These are phyloP conservation scores for Psidium friedrichsthalianum DNA, from an alignment of 345 rosid genomes.

Conservation along the genomic window DNA sequence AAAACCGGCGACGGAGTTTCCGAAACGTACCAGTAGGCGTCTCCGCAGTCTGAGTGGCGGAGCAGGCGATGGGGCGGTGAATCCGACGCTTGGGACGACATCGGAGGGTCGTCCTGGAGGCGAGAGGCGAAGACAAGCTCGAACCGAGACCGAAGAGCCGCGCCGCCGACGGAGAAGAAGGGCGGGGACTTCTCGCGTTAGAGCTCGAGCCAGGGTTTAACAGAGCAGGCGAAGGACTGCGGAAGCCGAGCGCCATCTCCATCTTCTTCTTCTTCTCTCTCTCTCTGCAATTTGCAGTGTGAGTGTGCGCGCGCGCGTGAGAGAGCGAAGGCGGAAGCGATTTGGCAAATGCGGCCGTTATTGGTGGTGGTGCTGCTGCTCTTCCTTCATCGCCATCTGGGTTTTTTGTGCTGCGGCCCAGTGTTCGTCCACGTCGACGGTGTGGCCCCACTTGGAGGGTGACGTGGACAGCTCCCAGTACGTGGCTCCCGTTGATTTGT, in stretches of 20 bases:
- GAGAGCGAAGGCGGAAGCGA: conserved; percentile 1
- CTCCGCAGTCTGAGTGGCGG: conserved; percentile 52
- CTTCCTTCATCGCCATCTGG: background rate
- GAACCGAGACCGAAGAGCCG: conserved; percentile 24
- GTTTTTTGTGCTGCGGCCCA: background rate
- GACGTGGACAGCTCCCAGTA: background rate
- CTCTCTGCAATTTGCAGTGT: background rate
- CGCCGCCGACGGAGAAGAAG: conserved; percentile 18
- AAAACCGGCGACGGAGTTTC: background rate
- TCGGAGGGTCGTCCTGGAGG: conserved; percentile 24
- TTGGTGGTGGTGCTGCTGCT: background rate
- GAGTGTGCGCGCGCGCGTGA: background rate
- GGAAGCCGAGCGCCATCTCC: conserved; percentile 53
- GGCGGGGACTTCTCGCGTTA: conserved; percentile 4
- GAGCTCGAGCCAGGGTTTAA: background rate
- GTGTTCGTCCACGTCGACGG: background rate
- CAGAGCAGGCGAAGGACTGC: conserved; percentile 21
- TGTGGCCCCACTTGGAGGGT: background rate
- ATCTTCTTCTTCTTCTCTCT: conserved; percentile 12
- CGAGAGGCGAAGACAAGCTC: conserved; percentile 25
- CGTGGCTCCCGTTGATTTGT: background rate
- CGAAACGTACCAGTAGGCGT: conserved; percentile 34
- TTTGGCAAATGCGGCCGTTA: conserved; percentile 34
- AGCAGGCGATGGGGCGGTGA: conserved; percentile 41
- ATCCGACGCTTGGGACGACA: conserved; percentile 17